These are phyloP conservation scores for Gamarada debralockiae DNA, from an alignment of 495 filamentous ascomycete genomes.

Conservation along the genomic window DNA sequence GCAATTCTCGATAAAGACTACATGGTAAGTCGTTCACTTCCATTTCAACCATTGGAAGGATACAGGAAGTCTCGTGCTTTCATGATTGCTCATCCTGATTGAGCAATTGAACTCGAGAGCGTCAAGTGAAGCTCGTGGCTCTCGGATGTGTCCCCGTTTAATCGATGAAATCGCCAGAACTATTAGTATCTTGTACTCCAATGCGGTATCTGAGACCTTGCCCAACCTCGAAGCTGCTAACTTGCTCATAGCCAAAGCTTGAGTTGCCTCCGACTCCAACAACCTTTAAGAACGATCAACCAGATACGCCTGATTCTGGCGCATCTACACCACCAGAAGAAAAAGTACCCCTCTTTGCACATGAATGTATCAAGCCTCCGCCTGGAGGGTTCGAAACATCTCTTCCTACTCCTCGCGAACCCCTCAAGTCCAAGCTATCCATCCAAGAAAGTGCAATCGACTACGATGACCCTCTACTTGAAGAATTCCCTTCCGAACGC, in stretches of 20 bases:
- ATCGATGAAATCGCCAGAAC: too few relatives aligned
- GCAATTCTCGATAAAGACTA: slow-evolving; percentile 21
- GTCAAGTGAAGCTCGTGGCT: too few relatives aligned
- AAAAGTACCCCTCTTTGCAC: slow-evolving; percentile 39
- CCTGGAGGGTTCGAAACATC: slow-evolving; percentile 16
- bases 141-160: too few relatives aligned
- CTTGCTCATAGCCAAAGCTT: not conserved
- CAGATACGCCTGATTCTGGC: not conserved
- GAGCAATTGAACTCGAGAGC: too few relatives aligned
- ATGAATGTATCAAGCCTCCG: slow-evolving; percentile 37
- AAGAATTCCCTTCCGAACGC: slow-evolving; percentile 46
- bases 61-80: too few relatives aligned
- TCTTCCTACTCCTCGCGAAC: not conserved
- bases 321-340: slow-evolving; percentile 18
- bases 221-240: not conserved
- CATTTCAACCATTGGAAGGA: not conserved
- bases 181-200: too few relatives aligned
- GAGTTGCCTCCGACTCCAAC: not conserved
- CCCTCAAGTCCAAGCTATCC: not conserved
- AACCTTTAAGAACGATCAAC: not conserved
- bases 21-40: slow-evolving; percentile 4
- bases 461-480: slow-evolving; percentile 46
- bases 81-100: too few relatives aligned
- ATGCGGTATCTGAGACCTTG: too few relatives aligned
- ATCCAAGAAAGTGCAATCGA: slow-evolving; percentile 27